Conservation (phyloP, 345 rosid species). For the Aethionema arabicum region DNA sequence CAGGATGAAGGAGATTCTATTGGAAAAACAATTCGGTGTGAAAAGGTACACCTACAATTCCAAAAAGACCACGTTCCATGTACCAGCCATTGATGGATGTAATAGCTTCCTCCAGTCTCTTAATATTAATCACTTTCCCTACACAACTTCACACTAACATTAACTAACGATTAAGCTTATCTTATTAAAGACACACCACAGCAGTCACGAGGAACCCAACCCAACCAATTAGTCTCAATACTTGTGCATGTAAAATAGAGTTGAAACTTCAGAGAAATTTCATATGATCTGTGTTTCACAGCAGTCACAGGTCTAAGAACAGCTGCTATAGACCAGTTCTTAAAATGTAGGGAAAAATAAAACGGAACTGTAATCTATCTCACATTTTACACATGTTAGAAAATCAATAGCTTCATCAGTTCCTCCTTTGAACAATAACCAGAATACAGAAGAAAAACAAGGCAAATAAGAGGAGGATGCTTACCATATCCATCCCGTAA, state of each 20-base stretch:
- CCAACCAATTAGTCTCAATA: conserved; percentile 3
- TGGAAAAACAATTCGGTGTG: neutral
- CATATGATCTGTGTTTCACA: conserved; percentile 5
- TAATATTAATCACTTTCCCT: conserved; percentile 89
- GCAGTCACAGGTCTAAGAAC: neutral
- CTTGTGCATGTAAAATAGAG: conserved; percentile 23
- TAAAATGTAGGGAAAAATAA: too few relatives aligned
- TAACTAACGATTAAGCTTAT: conserved; percentile 45
- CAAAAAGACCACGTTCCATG: conserved; percentile 91
- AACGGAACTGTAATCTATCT: neutral
- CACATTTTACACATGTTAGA: conserved; percentile 3
- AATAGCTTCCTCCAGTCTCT: conserved; percentile 84
- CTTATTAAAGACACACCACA: conserved; percentile 25
- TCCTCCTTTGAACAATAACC: neutral
- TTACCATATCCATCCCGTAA: conserved; percentile 73
- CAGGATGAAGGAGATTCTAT: neutral
- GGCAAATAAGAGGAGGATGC: conserved; percentile 33
- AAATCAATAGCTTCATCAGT: neutral
- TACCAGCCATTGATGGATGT: conserved; percentile 92
- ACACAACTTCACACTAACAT: conserved; percentile 71
- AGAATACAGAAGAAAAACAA: neutral
- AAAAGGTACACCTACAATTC: conserved; percentile 58
- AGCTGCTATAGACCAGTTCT: neutral
- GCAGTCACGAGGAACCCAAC: conserved; percentile 3
- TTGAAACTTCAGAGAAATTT: neutral